phyloP scores from a whole-genome alignment of 306 rosid species.

The Neltuma alba region DNA sequence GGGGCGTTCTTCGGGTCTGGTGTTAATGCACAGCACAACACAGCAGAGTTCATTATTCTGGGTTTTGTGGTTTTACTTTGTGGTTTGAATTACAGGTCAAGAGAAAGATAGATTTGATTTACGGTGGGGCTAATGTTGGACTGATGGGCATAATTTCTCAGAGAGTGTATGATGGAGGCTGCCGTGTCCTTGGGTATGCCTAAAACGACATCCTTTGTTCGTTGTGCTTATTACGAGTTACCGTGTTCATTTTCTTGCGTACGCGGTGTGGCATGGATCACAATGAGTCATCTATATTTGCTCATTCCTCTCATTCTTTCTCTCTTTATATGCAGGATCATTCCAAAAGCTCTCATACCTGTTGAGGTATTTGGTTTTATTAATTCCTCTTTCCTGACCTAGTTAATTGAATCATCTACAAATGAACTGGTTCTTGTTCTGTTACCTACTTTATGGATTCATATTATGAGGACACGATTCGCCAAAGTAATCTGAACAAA shows the following conservation, averaged over 20 bases:
- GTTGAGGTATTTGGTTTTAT: slow-evolving; percentile 58
- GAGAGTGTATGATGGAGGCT: slow-evolving; percentile 76
- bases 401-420: slow-evolving; percentile 1
- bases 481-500: slow-evolving; percentile 9
- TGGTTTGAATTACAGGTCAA: slow-evolving; percentile 59
- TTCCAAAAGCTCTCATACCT: slow-evolving; percentile 89
- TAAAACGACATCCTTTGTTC: slow-evolving; percentile 27
- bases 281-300: slow-evolving; percentile 17
- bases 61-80: slow-evolving; percentile 23
- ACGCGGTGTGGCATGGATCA: slow-evolving; percentile 27
- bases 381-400: background rate
- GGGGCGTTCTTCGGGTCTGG: slow-evolving; percentile 9
- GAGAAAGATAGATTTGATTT: slow-evolving; percentile 80
- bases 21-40: background rate
- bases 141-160: slow-evolving; percentile 87
- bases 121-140: slow-evolving; percentile 91
- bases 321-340: slow-evolving; percentile 61
- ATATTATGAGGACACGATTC: slow-evolving; percentile 1
- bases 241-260: background rate
- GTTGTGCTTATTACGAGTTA: background rate
- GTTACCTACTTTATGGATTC: slow-evolving; percentile 4
- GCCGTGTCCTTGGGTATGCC: slow-evolving; percentile 82
- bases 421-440: slow-evolving; percentile 21
- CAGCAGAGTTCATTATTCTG: slow-evolving; percentile 20
- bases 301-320: background rate